Evolutionary conservation across 2,329 filamentous ascomycete species (phyloP), one percentile per base, ranked within the genome.

Genomic region (Epicoccum sorghinum): DNA sequence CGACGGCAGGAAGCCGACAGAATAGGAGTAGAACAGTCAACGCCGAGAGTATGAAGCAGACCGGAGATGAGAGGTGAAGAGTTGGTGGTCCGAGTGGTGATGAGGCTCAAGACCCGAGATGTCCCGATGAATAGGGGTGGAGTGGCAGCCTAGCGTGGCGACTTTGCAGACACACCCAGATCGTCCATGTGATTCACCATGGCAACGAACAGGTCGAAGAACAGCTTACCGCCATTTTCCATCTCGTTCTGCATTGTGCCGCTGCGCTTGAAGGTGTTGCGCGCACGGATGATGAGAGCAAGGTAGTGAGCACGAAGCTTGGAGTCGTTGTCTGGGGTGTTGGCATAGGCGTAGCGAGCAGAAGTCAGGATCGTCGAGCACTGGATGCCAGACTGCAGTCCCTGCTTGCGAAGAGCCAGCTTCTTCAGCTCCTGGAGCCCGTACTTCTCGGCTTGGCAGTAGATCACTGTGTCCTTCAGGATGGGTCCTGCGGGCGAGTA

Each of bases 231-330:
- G 25, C 93, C 93, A 58, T 86, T 85, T 74, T 89, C 89, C 92
- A 97, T 96, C 79, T 96, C 92, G 64, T 90, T 85, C 77, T 96
- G 93, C 92, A 96, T 96, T 3, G 92, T 96, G 49, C 92, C 91
- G 75, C 91, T 96, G 50, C 91, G 84, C 82, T 96, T 96, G 78
- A 97, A 96, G 2, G 91, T 96, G 70, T 85, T 84, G 62, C 93
- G 86, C 66, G 89, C 91, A 61, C 92, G 87, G 71, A 96, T 96
- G 76, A 96, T 96, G 70, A 96, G 86, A 14, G 93, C 91, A 33
- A 96, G 86, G 67, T 96, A 97, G 76, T 96, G 92, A 23, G 91
- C 91, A 55, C 93, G 85, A 48, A 96, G 82, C 76, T 93, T 93
- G n/a, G 90, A 93, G 79, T 96, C 93, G 22, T 82, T 90, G 71